A percentile compares a stretch with the other conserved stretches of the same genome.
Conservation (phyloP, 2,329 filamentous ascomycete species). For the Alternaria tenuissima region DNA sequence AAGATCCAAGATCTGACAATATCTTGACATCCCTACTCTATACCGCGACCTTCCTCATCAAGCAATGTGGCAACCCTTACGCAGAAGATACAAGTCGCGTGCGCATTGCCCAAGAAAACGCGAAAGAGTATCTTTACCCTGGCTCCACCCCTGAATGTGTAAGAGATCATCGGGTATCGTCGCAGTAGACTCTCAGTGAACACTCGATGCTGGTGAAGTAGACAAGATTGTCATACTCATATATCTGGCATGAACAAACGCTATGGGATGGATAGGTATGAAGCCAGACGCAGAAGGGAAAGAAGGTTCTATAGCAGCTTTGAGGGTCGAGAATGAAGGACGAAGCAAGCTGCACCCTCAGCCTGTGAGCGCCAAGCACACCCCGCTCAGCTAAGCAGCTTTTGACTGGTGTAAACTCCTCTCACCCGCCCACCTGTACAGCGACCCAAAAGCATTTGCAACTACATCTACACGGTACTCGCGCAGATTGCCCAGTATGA, state of each 20-base stretch:
- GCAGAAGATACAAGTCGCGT: not conserved
- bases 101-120: not conserved
- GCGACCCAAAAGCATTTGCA: not conserved
- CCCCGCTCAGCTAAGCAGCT: conserved; percentile 2
- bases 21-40: conserved; percentile 6
- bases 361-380: conserved; percentile 1
- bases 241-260: not conserved
- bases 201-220: not conserved
- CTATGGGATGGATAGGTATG: not conserved
- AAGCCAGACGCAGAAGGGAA: not conserved
- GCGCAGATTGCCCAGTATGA: not conserved
- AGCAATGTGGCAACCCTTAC: conserved; percentile 9
- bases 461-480: not conserved
- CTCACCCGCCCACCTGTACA: not conserved
- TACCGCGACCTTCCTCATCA: conserved; percentile 28
- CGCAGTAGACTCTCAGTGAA: not conserved
- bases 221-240: not conserved
- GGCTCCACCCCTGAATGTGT: not conserved
- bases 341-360: not conserved
- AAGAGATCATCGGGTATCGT: not conserved
- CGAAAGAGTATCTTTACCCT: not conserved
- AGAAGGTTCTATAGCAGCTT: not conserved
- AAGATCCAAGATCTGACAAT: conserved; percentile 1
- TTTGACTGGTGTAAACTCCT: not conserved
- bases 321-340: not conserved